Evolutionary conservation across 352 stramenopile species (phyloP).

Genomic region (Globisporangium ultimum): DNA sequence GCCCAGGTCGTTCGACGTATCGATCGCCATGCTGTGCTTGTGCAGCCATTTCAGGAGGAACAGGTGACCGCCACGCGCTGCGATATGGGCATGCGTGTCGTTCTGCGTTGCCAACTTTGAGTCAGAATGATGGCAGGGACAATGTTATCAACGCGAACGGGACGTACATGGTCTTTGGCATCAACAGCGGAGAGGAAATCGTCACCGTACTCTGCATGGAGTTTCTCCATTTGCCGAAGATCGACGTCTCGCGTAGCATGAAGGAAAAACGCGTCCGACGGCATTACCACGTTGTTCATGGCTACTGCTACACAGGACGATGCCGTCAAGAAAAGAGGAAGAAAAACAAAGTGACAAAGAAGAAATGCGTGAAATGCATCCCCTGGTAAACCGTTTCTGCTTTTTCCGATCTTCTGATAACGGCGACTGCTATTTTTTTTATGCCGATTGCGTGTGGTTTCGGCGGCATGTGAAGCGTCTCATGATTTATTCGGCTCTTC

Average conservation of each 20-base stretch:
- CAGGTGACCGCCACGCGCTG: not conserved
- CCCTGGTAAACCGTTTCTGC: not conserved
- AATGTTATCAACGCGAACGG: not conserved
- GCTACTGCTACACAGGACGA: no score
- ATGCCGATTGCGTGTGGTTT: no score
- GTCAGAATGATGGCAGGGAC: not conserved
- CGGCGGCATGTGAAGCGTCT: no score
- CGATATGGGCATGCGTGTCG: not conserved
- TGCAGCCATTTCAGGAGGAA: not conserved
- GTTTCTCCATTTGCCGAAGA: not conserved
- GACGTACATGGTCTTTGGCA: not conserved
- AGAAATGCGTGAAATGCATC: no score
- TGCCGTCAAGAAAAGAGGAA: no score
- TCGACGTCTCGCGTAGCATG: not conserved
- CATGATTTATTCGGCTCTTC: not conserved
- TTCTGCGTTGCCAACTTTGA: not conserved
- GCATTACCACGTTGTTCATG: not conserved
- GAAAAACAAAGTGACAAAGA: no score
- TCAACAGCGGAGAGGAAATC: not conserved
- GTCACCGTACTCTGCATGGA: not conserved
- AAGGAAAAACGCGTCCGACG: not conserved
- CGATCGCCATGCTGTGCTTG: not conserved
- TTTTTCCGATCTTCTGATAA: not conserved
- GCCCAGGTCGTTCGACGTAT: not conserved
- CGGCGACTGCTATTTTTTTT: not conserved